Evolutionary conservation across 306 rosid species (phyloP), one percentile per base, ranked within the genome.

Genomic region (Sophora flavescens): DNA sequence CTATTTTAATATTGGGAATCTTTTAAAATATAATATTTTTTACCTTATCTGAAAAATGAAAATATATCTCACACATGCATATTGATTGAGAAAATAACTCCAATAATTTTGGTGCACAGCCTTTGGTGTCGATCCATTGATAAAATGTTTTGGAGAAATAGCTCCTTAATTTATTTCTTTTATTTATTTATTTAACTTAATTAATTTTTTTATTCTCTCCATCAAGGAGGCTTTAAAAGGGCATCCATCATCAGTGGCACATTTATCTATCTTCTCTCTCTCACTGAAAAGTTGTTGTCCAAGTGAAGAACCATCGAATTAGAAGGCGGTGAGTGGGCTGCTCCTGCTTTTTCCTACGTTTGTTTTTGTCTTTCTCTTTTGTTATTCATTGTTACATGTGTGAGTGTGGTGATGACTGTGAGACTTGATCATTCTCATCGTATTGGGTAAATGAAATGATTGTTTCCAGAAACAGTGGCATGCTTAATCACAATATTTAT

Each of bases 191-290:
- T n/a, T n/a, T n/a, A n/a, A n/a, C n/a, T n/a, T n/a, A n/a, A n/a
- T n/a, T n/a, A n/a, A n/a, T n/a, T n/a, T n/a, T n/a, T n/a, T n/a
- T n/a, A n/a, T 67, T 53, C 45, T 63, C 47, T 69, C 60, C 9
- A 42, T 42, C 48, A 8, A 22, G 13, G 9, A 42, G 2, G 89
- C 91, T 80, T 87, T 90, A 76, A 88, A 89, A 83, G 74, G 88
- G 0, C 15, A 45, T 64, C 85, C 53, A 63, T 64, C 86, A 56
- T 85, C 93, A 42, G 93, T 93, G 88, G 90, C 94, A 73, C 68
- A 44, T 44, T 44, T 3, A 3, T 1, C 9, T 81, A 56, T 70
- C 48, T 65, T 63, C 68, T 66, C 4, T 48, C 74, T 35, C 38
- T 35, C 38, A 35, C 38, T 35, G 38, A 35, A 44, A 44, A 44